Evolutionary conservation across 2,329 filamentous ascomycete genomes (phyloP).

Genomic region (Exophiala sp.): DNA sequence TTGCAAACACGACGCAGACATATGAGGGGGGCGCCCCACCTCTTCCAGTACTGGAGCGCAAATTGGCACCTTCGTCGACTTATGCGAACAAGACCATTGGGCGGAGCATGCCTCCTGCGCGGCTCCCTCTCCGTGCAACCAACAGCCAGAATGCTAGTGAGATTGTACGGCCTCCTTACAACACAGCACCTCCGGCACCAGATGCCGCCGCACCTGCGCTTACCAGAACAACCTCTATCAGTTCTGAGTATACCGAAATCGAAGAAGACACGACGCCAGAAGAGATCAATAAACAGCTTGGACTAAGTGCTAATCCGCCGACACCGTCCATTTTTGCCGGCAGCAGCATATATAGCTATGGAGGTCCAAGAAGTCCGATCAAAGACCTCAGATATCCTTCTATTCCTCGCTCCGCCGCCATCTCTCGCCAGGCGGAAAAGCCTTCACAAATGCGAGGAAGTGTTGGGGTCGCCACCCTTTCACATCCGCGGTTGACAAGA

Average conservation of each 20-base stretch:
- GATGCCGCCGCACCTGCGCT: background rate
- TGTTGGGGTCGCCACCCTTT: slow-evolving; percentile 8
- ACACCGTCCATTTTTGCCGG: slow-evolving; percentile 20
- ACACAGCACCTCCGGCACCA: background rate
- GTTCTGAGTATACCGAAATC: slow-evolving; percentile 32
- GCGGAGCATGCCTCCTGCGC: slow-evolving; percentile 12
- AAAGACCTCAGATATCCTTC: slow-evolving; percentile 28
- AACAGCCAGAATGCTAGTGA: background rate
- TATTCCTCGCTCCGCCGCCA: slow-evolving; percentile 23
- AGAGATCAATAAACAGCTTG: slow-evolving; percentile 19
- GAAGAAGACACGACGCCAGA: slow-evolving; percentile 24
- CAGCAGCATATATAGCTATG: slow-evolving; percentile 29
- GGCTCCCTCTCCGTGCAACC: slow-evolving; percentile 8
- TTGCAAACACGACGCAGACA: background rate
- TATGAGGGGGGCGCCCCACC: background rate
- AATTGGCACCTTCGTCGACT: slow-evolving; percentile 21
- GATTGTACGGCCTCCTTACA: too few relatives aligned
- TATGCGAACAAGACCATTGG: slow-evolving; percentile 17
- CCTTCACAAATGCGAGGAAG: slow-evolving; percentile 32
- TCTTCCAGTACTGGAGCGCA: slow-evolving; percentile 12
- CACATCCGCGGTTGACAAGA: slow-evolving; percentile 1
- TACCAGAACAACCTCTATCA: slow-evolving; percentile 17
- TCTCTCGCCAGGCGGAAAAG: slow-evolving; percentile 32
- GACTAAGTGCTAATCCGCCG: slow-evolving; percentile 23
- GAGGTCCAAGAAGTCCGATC: slow-evolving; percentile 21